Conservation (phyloP, 129 eudicot species). For the Flaveria bidentis region DNA sequence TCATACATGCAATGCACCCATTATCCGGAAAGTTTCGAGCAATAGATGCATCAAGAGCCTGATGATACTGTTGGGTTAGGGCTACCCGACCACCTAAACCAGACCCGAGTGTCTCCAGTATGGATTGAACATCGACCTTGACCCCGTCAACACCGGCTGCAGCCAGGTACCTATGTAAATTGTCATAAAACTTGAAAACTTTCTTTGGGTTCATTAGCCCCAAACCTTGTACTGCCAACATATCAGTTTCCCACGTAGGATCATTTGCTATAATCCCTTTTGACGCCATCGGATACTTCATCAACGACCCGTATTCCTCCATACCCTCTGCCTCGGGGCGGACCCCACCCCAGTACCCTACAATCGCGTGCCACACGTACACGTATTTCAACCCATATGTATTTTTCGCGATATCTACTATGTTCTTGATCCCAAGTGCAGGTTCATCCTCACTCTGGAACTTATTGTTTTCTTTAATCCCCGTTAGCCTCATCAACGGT, state of each 20-base stretch:
- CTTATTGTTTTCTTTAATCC: slow-evolving; percentile 77
- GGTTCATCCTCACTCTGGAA: slow-evolving; percentile 69
- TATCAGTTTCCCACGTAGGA: slow-evolving; percentile 73
- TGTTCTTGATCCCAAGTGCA: slow-evolving; percentile 58
- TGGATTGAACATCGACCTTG: slow-evolving; percentile 75
- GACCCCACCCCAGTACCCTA: slow-evolving; percentile 90
- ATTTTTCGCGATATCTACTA: slow-evolving; percentile 58
- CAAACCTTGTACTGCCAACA: slow-evolving; percentile 58
- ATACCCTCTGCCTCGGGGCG: slow-evolving; percentile 66
- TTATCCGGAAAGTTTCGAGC: slow-evolving; percentile 72
- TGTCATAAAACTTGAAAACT: slow-evolving; percentile 61
- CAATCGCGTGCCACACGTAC: slow-evolving; percentile 84
- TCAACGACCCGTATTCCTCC: slow-evolving; percentile 61
- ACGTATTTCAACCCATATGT: slow-evolving; percentile 67
- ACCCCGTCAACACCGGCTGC: slow-evolving; percentile 82
- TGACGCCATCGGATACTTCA: slow-evolving; percentile 60
- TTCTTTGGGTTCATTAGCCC: slow-evolving; percentile 72
- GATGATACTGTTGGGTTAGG: slow-evolving; percentile 68
- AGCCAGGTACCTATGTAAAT: slow-evolving; percentile 65
- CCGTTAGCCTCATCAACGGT: slow-evolving; percentile 63
- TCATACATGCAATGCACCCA: slow-evolving; percentile 82
- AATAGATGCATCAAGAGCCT: slow-evolving; percentile 74
- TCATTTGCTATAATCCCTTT: slow-evolving; percentile 72
- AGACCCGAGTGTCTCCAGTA: slow-evolving; percentile 75
- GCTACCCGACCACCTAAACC: slow-evolving; percentile 83